A percentile compares a stretch with the other conserved stretches of the same genome.
phyloP scores from a whole-genome alignment of 768 basidiomycete genomes.

The Pleurotus pulmonarius region DNA sequence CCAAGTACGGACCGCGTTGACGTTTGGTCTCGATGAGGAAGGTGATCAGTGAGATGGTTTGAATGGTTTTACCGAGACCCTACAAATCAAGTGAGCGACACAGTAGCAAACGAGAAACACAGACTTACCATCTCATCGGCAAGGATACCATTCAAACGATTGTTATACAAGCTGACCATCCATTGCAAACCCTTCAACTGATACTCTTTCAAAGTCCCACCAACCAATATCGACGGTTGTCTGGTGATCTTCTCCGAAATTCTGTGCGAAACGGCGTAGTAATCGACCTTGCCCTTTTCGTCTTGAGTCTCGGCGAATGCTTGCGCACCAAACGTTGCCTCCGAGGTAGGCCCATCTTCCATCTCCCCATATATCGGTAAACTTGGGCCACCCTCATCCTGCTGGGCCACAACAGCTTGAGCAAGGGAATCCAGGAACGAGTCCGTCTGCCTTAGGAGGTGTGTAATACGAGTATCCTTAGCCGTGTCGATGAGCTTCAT shows the following conservation, averaged over 20 bases:
- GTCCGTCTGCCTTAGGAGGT: slow-evolving; percentile 92
- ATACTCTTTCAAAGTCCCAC: slow-evolving; percentile 92
- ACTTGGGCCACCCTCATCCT: slow-evolving; percentile 59
- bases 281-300: slow-evolving; percentile 79
- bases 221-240: slow-evolving; percentile 74
- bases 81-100: slow-evolving; percentile 21
- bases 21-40: slow-evolving; percentile 91
- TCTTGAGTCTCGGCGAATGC: slow-evolving; percentile 56
- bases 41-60: slow-evolving; percentile 91
- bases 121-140: slow-evolving; percentile 86
- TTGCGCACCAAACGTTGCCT: slow-evolving; percentile 89
- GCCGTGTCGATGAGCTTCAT: slow-evolving; percentile 98
- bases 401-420: slow-evolving; percentile 90
- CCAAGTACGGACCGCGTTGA: slow-evolving; percentile 91
- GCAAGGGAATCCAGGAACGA: slow-evolving; percentile 92
- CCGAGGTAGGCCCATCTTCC: slow-evolving; percentile 74
- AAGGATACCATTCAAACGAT: slow-evolving; percentile 90
- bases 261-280: slow-evolving; percentile 93
- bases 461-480: slow-evolving; percentile 98
- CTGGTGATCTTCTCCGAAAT: slow-evolving; percentile 80
- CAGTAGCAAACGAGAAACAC: slow-evolving; percentile 2
- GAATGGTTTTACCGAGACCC: slow-evolving; percentile 96
- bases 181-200: slow-evolving; percentile 94
- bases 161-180: slow-evolving; percentile 99
- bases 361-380: slow-evolving; percentile 38